Percentiles rank a stretch among this genome's conserved stretches.
Conservation (phyloP, 345 rosid species). For the Eucalyptus regnans region DNA sequence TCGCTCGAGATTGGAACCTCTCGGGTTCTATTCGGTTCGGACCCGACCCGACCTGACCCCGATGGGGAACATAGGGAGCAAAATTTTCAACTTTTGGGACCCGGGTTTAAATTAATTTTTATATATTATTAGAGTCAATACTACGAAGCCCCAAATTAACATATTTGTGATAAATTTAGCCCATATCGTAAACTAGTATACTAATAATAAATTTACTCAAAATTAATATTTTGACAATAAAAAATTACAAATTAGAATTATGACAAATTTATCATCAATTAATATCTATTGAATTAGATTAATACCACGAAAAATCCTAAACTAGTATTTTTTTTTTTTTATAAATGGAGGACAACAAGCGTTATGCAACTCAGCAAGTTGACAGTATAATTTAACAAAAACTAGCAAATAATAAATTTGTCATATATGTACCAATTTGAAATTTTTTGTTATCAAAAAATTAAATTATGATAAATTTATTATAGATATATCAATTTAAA, state of each 20-base stretch:
- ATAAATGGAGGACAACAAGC: no score
- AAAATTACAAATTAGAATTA: fast-evolving
- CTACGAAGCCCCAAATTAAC: no score
- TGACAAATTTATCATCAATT: no score
- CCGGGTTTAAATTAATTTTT: not conserved
- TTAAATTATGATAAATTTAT: no score
- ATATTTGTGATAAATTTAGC: no score
- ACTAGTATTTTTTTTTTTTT: fast-evolving
- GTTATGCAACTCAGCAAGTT: no score
- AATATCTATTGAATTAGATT: fast-evolving
- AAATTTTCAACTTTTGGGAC: not conserved
- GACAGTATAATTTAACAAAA: no score
- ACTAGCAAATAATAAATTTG: no score
- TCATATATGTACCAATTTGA: fast-evolving
- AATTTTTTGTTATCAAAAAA: no score
- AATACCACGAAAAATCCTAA: fast-evolving
- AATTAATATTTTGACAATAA: no score
- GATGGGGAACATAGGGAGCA: not conserved
- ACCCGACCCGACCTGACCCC: not conserved
- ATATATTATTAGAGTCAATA: no score
- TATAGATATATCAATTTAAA: fast-evolving
- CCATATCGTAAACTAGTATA: fast-evolving
- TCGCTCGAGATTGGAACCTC: not conserved
- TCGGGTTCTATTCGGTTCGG: not conserved
- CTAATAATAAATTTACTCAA: no score